Percentiles rank a stretch among this genome's conserved stretches.
phyloP scores from a whole-genome alignment of 2,329 filamentous ascomycete genomes.

The Blastomyces silverae region DNA sequence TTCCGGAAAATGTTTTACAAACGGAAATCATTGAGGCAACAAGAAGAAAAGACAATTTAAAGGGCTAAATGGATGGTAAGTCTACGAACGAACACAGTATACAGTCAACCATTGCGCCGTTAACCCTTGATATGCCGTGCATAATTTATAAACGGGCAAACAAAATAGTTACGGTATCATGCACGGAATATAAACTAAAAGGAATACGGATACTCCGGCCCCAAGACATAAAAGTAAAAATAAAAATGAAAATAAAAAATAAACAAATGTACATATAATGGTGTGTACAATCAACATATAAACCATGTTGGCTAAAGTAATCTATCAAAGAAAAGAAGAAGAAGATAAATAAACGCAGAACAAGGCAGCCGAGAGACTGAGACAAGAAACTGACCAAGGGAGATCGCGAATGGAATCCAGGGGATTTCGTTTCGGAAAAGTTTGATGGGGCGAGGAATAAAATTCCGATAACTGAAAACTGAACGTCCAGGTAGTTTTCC shows the following conservation, averaged over 20 bases:
- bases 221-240: not conserved
- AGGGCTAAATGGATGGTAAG: not conserved
- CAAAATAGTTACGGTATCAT: too few species aligned
- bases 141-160: not conserved
- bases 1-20: not conserved
- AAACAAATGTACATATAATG: not conserved
- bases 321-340: slow-evolving; percentile 1
- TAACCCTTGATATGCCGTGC: not conserved
- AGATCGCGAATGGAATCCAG: not conserved
- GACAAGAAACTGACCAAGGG: not conserved
- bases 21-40: not conserved
- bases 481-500: too few species aligned
- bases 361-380: not conserved
- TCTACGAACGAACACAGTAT: not conserved
- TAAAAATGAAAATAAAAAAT: too few species aligned
- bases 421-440: not conserved
- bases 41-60: not conserved
- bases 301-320: slow-evolving; percentile 2
- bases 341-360: not conserved
- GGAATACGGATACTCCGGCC: too few species aligned
- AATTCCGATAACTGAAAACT: not conserved
- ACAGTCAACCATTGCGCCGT: not conserved
- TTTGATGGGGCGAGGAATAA: not conserved
- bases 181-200: too few species aligned
- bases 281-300: not conserved